phyloP scores from a whole-genome alignment of 2,329 filamentous ascomycete genomes.

The Neofusicoccum kwambonambiense region DNA sequence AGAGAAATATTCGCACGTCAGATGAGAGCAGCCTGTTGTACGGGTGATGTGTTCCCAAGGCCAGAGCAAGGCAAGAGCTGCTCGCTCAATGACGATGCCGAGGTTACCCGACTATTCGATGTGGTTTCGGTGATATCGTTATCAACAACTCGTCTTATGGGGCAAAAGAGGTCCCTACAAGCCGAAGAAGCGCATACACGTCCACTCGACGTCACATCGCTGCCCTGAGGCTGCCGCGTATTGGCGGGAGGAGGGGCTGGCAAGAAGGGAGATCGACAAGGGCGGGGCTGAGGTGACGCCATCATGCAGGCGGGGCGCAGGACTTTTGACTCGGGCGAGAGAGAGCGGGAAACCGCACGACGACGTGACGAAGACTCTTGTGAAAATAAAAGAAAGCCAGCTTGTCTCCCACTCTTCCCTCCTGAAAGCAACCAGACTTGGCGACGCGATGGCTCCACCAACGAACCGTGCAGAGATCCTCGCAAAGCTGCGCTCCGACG shows the following conservation, averaged over 20 bases:
- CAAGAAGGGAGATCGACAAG: slow-evolving; percentile 15
- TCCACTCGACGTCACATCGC: not conserved
- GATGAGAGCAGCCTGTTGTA: too few species aligned
- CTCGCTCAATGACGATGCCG: too few species aligned
- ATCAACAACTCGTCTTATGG: not conserved
- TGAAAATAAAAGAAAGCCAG: not conserved
- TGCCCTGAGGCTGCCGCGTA: not conserved
- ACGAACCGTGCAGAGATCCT: slow-evolving; percentile 59
- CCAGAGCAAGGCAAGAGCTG: too few species aligned
- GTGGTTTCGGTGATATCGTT: too few species aligned
- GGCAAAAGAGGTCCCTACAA: not conserved
- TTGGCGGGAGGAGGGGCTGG: not conserved
- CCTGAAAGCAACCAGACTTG: slow-evolving; percentile 6
- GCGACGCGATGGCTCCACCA: slow-evolving; percentile 54
- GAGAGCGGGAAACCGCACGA: not conserved
- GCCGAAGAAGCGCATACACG: not conserved
- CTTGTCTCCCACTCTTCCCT: not conserved
- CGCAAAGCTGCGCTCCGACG: slow-evolving; percentile 52
- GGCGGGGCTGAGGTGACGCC: slow-evolving; percentile 9
- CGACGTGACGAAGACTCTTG: not conserved
- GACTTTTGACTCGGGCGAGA: not conserved
- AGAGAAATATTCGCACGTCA: too few species aligned
- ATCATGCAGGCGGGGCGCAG: slow-evolving; percentile 11
- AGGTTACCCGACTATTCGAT: too few species aligned
- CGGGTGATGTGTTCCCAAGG: too few species aligned